phyloP scores from a whole-genome alignment of 2,329 filamentous ascomycete species.

The Geosmithia flava region DNA sequence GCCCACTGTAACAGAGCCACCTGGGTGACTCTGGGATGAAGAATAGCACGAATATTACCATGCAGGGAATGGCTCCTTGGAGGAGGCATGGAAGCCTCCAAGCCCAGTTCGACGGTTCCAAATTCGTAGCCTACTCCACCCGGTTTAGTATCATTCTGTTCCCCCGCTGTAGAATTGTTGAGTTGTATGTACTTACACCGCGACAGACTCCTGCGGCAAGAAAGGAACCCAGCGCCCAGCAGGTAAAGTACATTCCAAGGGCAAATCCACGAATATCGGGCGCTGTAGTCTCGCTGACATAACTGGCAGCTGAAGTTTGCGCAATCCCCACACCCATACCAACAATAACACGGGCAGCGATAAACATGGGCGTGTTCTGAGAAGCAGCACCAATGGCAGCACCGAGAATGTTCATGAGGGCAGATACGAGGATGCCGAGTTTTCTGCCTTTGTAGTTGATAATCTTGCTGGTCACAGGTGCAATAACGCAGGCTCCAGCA shows the following conservation, averaged over 20 bases:
- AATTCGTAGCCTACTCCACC: constrained; percentile 1
- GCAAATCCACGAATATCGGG: constrained; percentile 3
- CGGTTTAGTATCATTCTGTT: no score
- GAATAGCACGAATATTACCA: constrained; percentile 8
- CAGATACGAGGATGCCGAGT: constrained; percentile 7
- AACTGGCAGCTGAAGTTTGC: constrained; percentile 29
- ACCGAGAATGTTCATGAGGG: constrained; percentile 8
- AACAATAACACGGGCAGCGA: constrained; percentile 28
- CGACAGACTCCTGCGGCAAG: constrained; percentile 10
- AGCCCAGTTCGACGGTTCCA: constrained; percentile 11
- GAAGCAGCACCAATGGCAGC: constrained; percentile 32
- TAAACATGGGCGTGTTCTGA: constrained; percentile 25
- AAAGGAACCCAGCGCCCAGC: constrained; percentile 11
- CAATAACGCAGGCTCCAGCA: constrained; percentile 31
- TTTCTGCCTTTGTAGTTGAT: constrained; percentile 28
- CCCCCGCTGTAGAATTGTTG: not conserved
- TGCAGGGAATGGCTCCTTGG: constrained; percentile 5
- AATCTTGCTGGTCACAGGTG: constrained; percentile 23
- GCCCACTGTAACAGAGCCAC: constrained; percentile 11
- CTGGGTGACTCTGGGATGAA: constrained; percentile 16
- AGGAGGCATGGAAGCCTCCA: constrained; percentile 16
- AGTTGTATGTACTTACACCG: constrained; percentile 6
- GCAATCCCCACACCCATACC: constrained; percentile 29
- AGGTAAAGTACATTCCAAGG: constrained; percentile 7
- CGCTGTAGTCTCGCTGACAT: constrained; percentile 33